Evolutionary conservation across 306 rosid species (phyloP).

Genomic region (Gillenia trifoliata): DNA sequence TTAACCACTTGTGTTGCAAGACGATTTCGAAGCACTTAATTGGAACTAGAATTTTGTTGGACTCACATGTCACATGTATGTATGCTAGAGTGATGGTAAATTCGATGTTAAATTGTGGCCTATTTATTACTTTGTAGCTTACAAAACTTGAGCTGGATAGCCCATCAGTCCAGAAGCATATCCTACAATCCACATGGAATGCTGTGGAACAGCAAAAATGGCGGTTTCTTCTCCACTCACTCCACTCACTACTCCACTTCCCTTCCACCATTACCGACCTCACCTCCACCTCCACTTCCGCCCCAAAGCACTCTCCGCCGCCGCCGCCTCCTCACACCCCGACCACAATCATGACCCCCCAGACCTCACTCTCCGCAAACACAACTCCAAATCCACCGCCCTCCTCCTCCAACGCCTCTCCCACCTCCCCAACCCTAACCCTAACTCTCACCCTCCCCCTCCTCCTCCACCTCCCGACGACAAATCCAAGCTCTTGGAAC

Average conservation of each 20-base stretch:
- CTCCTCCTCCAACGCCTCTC: conserved; percentile 42
- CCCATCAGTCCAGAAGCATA: too few species aligned
- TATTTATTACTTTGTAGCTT: too few species aligned
- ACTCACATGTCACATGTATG: too few species aligned
- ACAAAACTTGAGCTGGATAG: too few species aligned
- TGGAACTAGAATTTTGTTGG: too few species aligned
- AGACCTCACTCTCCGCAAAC: conserved; percentile 43
- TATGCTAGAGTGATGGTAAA: too few species aligned
- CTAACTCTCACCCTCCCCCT: conserved; percentile 18
- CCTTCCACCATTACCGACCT: conserved; percentile 11
- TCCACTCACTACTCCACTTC: conserved; percentile 21
- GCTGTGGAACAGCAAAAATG: neutral
- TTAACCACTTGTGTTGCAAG: too few species aligned
- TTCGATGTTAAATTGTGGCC: too few species aligned
- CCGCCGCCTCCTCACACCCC: conserved; percentile 18
- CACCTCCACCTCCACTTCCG: conserved; percentile 14
- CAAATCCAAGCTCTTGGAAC: conserved; percentile 55
- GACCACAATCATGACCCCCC: conserved; percentile 10
- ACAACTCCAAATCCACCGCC: conserved; percentile 76
- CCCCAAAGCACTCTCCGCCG: neutral
- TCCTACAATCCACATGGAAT: too few species aligned
- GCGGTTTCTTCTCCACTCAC: conserved; percentile 39
- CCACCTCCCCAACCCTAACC: neutral
- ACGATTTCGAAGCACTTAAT: too few species aligned
- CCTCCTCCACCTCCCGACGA: conserved; percentile 33